These are phyloP conservation scores for Apophysomyces ossiformis DNA, from an alignment of 371 early-diverging fungal species.

Conservation along the genomic window DNA sequence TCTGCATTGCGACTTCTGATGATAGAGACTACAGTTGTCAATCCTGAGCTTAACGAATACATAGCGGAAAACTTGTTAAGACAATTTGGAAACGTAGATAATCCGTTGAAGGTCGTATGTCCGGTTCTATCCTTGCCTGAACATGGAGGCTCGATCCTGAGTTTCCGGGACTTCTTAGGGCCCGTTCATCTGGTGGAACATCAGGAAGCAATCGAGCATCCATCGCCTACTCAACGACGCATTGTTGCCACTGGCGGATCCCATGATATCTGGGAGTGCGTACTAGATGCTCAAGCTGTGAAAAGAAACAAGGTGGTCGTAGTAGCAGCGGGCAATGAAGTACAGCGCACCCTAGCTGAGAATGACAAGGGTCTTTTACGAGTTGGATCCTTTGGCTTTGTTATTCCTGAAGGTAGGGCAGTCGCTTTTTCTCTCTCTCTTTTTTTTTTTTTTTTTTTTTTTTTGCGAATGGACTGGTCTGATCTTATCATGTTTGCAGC, in stretches of 20 bases:
- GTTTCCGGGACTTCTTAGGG: slow-evolving; percentile 50
- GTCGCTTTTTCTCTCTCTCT: not conserved
- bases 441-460: no score
- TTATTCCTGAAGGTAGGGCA: slow-evolving; percentile 57
- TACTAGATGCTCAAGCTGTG: slow-evolving; percentile 54
- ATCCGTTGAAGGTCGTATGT: slow-evolving; percentile 60
- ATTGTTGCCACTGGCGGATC: slow-evolving; percentile 43
- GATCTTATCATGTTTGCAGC: slow-evolving; percentile 31
- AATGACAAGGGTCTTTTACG: slow-evolving; percentile 11
- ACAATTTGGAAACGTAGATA: slow-evolving; percentile 52
- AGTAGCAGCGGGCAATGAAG: slow-evolving; percentile 49
- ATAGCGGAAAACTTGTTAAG: slow-evolving; percentile 65
- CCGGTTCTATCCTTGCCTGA: slow-evolving; percentile 70
- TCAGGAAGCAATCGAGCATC: slow-evolving; percentile 13
- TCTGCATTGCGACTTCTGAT: slow-evolving; percentile 64
- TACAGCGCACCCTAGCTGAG: slow-evolving; percentile 14
- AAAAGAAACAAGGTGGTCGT: slow-evolving; percentile 46
- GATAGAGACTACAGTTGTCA: slow-evolving; percentile 65
- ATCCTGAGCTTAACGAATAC: slow-evolving; percentile 55
- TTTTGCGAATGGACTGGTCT: not conserved
- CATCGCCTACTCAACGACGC: slow-evolving; percentile 12
- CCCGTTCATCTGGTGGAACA: slow-evolving; percentile 27
- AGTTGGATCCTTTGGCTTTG: slow-evolving; percentile 56
- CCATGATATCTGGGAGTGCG: slow-evolving; percentile 49
- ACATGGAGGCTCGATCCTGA: slow-evolving; percentile 74